A percentile compares a stretch with the other conserved stretches of the same genome.
These are phyloP conservation scores for Leishmania braziliensis DNA, from an alignment of 208 protist species.

Conservation along the genomic window DNA sequence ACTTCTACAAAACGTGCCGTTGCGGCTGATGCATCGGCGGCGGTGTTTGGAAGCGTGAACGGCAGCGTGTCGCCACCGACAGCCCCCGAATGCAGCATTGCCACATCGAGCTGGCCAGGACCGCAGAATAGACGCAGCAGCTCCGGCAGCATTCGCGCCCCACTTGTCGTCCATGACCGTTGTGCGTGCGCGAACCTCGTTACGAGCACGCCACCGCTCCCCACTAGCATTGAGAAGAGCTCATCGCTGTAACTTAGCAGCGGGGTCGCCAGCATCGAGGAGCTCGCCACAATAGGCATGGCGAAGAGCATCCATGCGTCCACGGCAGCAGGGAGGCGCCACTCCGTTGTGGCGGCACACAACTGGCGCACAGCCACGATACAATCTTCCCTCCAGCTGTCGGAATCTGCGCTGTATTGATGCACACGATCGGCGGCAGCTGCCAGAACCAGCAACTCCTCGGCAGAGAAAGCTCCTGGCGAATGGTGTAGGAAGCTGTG, in stretches of 20 bases:
- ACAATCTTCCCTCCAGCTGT: not conserved
- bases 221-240: constrained; percentile 12
- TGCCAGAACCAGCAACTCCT: constrained; percentile 33
- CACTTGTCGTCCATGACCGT: constrained; percentile 6
- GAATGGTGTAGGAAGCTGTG: constrained; percentile 8
- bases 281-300: not conserved
- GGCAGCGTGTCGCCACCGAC: not conserved
- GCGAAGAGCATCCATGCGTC: constrained; percentile 32
- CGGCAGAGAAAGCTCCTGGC: constrained; percentile 21
- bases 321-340: constrained; percentile 26
- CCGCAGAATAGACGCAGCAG: constrained; percentile 23
- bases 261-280: not conserved
- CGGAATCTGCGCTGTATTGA: not conserved
- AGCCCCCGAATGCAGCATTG: not conserved
- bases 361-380: constrained; percentile 12
- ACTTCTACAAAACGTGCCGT: not conserved
- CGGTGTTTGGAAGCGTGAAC: not conserved
- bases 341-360: not conserved
- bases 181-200: constrained; percentile 19
- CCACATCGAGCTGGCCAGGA: constrained; percentile 2
- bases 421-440: constrained; percentile 17
- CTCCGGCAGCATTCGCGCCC: constrained; percentile 14
- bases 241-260: not conserved
- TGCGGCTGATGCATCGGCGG: not conserved
- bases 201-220: constrained; percentile 23